phyloP scores from a whole-genome alignment of 768 basidiomycete species.

The Tubosaeta sp. region DNA sequence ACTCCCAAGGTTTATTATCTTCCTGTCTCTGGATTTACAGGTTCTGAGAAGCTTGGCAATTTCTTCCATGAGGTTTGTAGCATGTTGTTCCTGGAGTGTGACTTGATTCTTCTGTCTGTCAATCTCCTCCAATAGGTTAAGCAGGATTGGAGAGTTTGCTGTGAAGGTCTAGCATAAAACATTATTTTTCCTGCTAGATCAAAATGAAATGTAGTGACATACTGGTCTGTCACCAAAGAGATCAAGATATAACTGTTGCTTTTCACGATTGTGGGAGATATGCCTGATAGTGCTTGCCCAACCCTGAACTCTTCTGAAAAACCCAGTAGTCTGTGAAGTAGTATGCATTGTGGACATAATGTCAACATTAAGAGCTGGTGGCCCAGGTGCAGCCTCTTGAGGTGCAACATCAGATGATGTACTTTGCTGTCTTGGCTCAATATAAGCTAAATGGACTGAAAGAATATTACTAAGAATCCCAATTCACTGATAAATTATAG shows the following conservation, averaged over 20 bases:
- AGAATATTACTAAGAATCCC: neutral
- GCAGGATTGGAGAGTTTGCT: conserved; percentile 7
- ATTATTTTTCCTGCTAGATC: neutral
- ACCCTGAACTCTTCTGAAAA: conserved; percentile 3
- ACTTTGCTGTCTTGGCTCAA: neutral
- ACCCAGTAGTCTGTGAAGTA: neutral
- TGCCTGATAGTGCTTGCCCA: conserved; percentile 13
- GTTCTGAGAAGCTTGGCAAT: conserved; percentile 1
- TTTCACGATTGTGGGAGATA: neutral
- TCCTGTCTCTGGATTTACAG: neutral
- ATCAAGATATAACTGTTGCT: neutral
- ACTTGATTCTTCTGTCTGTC: conserved; percentile 17
- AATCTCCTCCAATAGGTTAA: conserved; percentile 19
- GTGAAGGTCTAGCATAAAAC: conserved; percentile 1
- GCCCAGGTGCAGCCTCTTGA: neutral
- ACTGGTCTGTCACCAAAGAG: conserved; percentile 22
- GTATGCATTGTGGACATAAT: neutral
- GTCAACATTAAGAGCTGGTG: neutral
- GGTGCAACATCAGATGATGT: neutral
- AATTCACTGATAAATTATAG: neutral
- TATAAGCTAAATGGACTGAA: neutral
- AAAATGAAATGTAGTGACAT: neutral
- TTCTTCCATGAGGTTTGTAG: conserved; percentile 5
- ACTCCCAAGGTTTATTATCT: conserved; percentile 9
- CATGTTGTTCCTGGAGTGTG: conserved; percentile 14